These are phyloP conservation scores for Colletotrichum gigasporum DNA, from an alignment of 2,329 filamentous ascomycete genomes.

Conservation along the genomic window DNA sequence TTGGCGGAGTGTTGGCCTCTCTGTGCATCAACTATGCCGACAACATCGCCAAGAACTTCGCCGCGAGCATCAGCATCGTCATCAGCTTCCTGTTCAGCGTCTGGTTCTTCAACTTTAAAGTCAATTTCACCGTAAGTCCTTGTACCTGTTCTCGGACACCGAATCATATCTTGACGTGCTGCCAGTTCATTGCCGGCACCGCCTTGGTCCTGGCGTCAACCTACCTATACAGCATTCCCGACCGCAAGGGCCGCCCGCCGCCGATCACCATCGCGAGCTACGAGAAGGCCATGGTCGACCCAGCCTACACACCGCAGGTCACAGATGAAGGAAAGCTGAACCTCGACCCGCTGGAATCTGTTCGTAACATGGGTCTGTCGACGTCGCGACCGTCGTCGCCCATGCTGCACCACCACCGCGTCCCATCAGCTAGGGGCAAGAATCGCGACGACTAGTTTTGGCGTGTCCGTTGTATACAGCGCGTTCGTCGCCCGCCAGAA, in stretches of 20 bases:
- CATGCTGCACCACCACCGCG: slow-evolving; percentile 41
- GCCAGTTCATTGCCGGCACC: slow-evolving; percentile 84
- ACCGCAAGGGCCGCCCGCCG: slow-evolving; percentile 69
- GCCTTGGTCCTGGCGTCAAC: slow-evolving; percentile 81
- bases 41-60: slow-evolving; percentile 94
- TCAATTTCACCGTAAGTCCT: slow-evolving; percentile 74
- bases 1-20: slow-evolving; percentile 80
- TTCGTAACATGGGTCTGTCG: slow-evolving; percentile 49
- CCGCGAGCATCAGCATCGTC: slow-evolving; percentile 90
- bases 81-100: slow-evolving; percentile 87
- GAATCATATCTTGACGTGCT: slow-evolving; percentile 9
- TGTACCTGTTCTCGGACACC: slow-evolving; percentile 1
- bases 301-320: slow-evolving; percentile 48
- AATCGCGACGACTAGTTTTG: slow-evolving; percentile 29
- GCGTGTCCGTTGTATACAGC: neutral
- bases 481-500: neutral
- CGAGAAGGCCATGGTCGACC: slow-evolving; percentile 76
- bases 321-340: slow-evolving; percentile 44
- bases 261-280: slow-evolving; percentile 77
- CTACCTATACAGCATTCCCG: slow-evolving; percentile 81
- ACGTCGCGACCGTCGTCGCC: slow-evolving; percentile 59
- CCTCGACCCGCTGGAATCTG: slow-evolving; percentile 52
- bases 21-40: slow-evolving; percentile 85
- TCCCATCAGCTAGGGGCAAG: slow-evolving; percentile 29
- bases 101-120: slow-evolving; percentile 82